Conservation (phyloP, 1,139 yeast genomes). For the Yamadazyma aaseri region DNA sequence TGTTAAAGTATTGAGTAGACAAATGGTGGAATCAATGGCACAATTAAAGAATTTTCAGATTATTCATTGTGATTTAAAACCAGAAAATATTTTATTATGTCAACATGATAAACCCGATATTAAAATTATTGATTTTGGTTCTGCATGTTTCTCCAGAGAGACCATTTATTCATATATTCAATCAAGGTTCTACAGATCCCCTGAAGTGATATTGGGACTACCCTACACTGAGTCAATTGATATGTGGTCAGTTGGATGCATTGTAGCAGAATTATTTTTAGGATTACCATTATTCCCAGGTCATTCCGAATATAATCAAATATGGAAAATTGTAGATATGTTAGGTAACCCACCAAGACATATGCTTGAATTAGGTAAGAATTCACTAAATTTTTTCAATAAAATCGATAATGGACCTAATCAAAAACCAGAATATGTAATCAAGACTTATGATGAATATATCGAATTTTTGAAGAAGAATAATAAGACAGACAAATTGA, state of each 20-base stretch:
- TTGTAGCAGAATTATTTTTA: conserved; percentile 86
- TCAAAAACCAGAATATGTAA: conserved; percentile 28
- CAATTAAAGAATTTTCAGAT: conserved; percentile 80
- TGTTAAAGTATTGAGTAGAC: conserved; percentile 75
- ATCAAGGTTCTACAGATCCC: conserved; percentile 92
- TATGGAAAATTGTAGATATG: conserved; percentile 78
- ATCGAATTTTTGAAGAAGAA: conserved; percentile 33
- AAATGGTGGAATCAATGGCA: conserved; percentile 75
- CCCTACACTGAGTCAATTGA: conserved; percentile 92
- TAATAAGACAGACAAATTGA: conserved; percentile 46
- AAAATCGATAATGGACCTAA: conserved; percentile 32
- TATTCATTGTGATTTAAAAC: conserved; percentile 95
- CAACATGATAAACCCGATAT: conserved; percentile 84
- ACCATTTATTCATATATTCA: conserved; percentile 93
- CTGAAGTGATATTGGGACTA: conserved; percentile 89
- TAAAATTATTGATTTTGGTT: conserved; percentile 94
- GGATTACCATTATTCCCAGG: conserved; percentile 97
- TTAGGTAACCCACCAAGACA: conserved; percentile 88
- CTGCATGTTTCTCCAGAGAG: conserved; percentile 90
- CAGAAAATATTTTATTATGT: conserved; percentile 85
- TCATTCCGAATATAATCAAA: conserved; percentile 87
- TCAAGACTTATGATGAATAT: conserved; percentile 38
- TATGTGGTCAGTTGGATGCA: conserved; percentile 98
- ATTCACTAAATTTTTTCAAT: conserved; percentile 67
- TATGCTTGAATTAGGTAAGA: conserved; percentile 96